A percentile compares a stretch with the other conserved stretches of the same genome.
Evolutionary conservation across 2,329 filamentous ascomycete genomes (phyloP).

Genomic region (Grosmannia serpens): DNA sequence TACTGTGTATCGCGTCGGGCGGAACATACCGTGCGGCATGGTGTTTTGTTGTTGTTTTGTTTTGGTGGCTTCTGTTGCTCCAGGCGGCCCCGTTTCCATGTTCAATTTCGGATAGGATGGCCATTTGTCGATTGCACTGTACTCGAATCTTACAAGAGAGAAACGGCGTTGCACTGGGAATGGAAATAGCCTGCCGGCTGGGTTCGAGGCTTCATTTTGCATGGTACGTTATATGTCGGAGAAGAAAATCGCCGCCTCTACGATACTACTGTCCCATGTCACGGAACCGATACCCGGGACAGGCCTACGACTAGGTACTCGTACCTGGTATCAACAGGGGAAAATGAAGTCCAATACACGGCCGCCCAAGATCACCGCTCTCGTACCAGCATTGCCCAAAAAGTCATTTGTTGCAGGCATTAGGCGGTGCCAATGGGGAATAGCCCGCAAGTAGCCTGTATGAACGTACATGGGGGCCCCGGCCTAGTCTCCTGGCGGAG

Average conservation of each 20-base stretch:
- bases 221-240: background rate
- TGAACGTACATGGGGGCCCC: background rate
- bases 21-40: no score
- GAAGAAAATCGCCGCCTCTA: background rate
- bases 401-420: background rate
- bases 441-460: background rate
- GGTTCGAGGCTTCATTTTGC: background rate
- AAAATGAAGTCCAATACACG: background rate
- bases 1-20: no score
- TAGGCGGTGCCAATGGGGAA: background rate
- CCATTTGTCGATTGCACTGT: no score
- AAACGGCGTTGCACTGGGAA: no score
- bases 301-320: conserved; percentile 6
- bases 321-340: background rate
- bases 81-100: no score
- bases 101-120: no score
- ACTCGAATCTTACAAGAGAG: no score
- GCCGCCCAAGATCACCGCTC: no score
- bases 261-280: conserved; percentile 3
- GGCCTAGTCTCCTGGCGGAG: background rate
- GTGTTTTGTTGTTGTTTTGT: no score
- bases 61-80: no score
- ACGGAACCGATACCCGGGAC: conserved; percentile 11
- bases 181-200: no score
- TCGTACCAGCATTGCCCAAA: no score